A percentile compares a stretch with the other conserved stretches of the same genome.
phyloP scores from a whole-genome alignment of 2,329 filamentous ascomycete genomes.

The Penicillium glabrum region DNA sequence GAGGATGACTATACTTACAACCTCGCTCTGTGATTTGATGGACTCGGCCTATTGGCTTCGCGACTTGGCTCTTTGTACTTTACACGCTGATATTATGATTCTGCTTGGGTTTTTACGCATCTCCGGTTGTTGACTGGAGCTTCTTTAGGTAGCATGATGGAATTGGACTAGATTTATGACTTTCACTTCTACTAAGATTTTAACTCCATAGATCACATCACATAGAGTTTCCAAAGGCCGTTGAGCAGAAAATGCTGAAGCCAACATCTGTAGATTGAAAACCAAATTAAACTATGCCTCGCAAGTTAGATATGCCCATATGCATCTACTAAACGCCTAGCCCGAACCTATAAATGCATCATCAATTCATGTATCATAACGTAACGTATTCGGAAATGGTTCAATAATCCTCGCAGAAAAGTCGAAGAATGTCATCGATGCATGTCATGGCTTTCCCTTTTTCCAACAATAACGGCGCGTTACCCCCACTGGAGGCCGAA shows the following conservation, averaged over 20 bases:
- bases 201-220: neutral
- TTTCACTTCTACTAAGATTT: neutral
- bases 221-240: neutral
- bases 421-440: constrained; percentile 41
- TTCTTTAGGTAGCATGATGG: constrained; percentile 11
- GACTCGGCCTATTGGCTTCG: neutral
- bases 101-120: constrained; percentile 9
- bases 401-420: constrained; percentile 42
- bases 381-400: neutral
- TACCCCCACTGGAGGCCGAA: constrained; percentile 1
- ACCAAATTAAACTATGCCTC: neutral
- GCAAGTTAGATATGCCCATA: neutral
- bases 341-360: constrained; percentile 9
- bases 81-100: constrained; percentile 19
- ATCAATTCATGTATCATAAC: constrained; percentile 19
- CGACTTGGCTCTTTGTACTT: constrained; percentile 16
- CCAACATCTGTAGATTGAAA: neutral
- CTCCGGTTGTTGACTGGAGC: constrained; percentile 6
- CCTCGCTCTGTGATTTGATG: constrained; percentile 54
- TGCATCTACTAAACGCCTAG: constrained; percentile 7
- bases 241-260: neutral
- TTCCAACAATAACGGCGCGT: constrained; percentile 27
- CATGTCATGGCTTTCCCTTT: constrained; percentile 42
- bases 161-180: neutral
- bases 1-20: constrained; percentile 73